phyloP scores from a whole-genome alignment of 805 yeast species.

The Lipomyces chichibuensis region DNA sequence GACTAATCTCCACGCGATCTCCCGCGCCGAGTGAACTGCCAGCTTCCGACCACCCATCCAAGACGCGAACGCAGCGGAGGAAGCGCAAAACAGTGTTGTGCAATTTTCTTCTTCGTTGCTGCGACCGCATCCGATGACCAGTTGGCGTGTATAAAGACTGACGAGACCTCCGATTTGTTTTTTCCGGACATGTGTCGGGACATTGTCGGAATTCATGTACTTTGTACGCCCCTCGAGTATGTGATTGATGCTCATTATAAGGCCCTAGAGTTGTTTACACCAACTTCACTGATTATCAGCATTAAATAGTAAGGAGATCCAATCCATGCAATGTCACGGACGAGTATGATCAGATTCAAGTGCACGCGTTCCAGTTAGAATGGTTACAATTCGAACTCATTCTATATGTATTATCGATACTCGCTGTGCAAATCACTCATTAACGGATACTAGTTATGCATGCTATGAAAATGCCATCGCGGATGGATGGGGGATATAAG shows the following conservation, averaged over 20 bases:
- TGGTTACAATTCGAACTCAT: background rate
- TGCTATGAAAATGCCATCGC: background rate
- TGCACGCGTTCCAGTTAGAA: background rate
- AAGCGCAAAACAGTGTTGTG: conserved; percentile 20
- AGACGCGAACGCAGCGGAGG: conserved; percentile 10
- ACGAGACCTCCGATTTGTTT: background rate
- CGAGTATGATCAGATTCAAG: background rate
- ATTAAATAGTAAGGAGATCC: background rate
- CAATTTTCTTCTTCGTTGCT: conserved; percentile 4
- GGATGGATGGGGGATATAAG: too few species aligned
- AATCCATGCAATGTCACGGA: background rate
- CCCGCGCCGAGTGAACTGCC: conserved; percentile 9
- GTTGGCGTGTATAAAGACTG: conserved; percentile 9
- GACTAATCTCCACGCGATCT: conserved; percentile 28
- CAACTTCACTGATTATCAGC: background rate
- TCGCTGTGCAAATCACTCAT: background rate
- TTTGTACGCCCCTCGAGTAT: background rate
- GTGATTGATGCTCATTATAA: background rate
- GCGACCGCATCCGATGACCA: conserved; percentile 9
- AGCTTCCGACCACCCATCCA: conserved; percentile 6
- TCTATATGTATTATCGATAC: background rate
- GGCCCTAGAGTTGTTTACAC: too few species aligned
- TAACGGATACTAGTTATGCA: background rate
- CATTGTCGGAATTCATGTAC: background rate
- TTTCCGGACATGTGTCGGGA: background rate